Conservation (phyloP, 192 early-diverging fungal genomes). For the Linnemannia elongata region DNA sequence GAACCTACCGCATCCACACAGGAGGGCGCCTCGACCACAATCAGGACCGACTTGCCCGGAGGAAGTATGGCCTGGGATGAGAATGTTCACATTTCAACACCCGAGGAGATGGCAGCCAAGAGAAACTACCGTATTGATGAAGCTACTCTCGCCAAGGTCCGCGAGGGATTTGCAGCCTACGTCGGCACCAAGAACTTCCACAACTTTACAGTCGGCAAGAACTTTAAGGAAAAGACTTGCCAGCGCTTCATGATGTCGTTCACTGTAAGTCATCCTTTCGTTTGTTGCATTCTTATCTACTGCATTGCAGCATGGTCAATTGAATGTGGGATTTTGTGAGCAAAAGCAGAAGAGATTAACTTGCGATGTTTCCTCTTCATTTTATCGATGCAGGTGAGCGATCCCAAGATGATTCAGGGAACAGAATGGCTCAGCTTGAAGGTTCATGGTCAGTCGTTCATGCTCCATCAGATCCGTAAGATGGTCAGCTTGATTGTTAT, state of each 20-base stretch:
- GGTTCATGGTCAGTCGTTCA: constrained; percentile 96
- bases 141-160: constrained; percentile 75
- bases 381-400: constrained; percentile 55
- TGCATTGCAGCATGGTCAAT: background rate
- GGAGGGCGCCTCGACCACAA: constrained; percentile 1
- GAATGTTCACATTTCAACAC: constrained; percentile 57
- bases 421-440: constrained; percentile 94
- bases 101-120: constrained; percentile 72
- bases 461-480: constrained; percentile 99
- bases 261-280: constrained; percentile 57
- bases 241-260: constrained; percentile 90
- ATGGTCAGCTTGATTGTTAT: constrained; percentile 96
- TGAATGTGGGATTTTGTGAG: background rate
- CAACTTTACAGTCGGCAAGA: constrained; percentile 92
- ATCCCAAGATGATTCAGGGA: constrained; percentile 75
- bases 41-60: constrained; percentile 32
- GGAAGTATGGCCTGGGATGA: constrained; percentile 52
- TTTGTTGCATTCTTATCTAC: background rate
- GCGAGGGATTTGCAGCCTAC: constrained; percentile 77
- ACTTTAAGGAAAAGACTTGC: constrained; percentile 81
- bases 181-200: constrained; percentile 93
- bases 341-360: background rate
- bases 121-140: constrained; percentile 75
- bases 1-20: background rate
- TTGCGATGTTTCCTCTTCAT: constrained; percentile 5